A percentile compares a stretch with the other conserved stretches of the same genome.
phyloP scores from a whole-genome alignment of 148 eudicot genomes.

The Rhododendron kiyosumense region DNA sequence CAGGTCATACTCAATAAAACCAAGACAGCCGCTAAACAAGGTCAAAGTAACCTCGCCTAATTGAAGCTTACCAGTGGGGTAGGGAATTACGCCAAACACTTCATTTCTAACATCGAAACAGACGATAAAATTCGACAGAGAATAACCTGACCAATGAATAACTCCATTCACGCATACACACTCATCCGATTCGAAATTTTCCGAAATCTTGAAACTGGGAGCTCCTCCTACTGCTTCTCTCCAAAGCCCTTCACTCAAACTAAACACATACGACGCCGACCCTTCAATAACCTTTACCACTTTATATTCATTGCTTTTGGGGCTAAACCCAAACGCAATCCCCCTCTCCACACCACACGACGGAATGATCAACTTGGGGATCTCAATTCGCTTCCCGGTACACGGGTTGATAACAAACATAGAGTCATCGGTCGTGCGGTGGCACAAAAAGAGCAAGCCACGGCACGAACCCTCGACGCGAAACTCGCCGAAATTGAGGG shows the following conservation, averaged over 20 bases:
- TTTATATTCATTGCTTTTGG: not conserved
- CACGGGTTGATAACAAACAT: not conserved
- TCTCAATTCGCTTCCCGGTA: not conserved
- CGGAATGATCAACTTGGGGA: not conserved
- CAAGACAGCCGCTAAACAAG: not conserved
- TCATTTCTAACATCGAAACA: not conserved
- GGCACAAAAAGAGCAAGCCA: constrained; percentile 3
- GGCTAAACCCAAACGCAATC: not conserved
- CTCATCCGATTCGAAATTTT: too few species aligned
- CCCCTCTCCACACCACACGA: not conserved
- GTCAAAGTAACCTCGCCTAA: not conserved
- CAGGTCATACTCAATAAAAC: not conserved
- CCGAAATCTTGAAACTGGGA: not conserved
- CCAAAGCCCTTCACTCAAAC: not conserved
- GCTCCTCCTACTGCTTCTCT: not conserved
- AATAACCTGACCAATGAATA: not conserved
- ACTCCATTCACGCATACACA: not conserved
- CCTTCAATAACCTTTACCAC: not conserved
- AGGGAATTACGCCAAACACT: not conserved
- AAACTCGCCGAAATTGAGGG: not conserved
- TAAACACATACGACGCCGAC: not conserved
- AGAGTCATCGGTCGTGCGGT: not conserved
- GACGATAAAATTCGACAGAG: not conserved
- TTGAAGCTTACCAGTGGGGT: not conserved
- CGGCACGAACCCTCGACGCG: not conserved